Base-by-base conservation (phyloP, 148 eudicot genomes). In the Rhododendron henanense region DNA sequence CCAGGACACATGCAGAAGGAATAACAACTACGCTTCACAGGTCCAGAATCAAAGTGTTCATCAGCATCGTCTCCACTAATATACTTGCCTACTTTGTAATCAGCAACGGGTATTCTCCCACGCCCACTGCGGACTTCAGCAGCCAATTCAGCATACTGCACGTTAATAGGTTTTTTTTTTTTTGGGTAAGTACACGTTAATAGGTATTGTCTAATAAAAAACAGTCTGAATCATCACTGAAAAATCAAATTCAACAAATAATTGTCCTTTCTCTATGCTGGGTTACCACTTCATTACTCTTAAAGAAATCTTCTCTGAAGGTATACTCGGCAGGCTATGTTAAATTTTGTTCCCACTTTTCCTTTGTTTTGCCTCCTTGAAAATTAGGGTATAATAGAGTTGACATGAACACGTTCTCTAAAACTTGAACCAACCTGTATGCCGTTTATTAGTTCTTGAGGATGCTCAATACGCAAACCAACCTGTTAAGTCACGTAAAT, bases 1-100 rank as follows among this genome's bases (percentile, higher is more conserved):
- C 99, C 99, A 71, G 99, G 99, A 87, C 99, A 97, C 99, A 97
- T 97, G 94, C 99, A 97, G 84, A 97, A 97, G 39, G 99, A 97
- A 89, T 97, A 97, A 86, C 99, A 97, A 81, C 98, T 92, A 75
- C 95, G 94, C 67, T 83, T 87, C 19, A 75, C 69, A 82, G 92
- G 71, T 45, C 79, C 90, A 50, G 87, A 39, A 87, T 78, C 67
- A 47, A 82, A 84, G 23, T 87, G 48, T 81, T 83, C 67, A 85
- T 86, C 85, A 21, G 79, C 81, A 78, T 84, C 85, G 35, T 90
- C 90, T 84, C 80, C 89, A 85, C 85, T 88, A 65, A 94, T 85
- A 86, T 93, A 94, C 45, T 90, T 92, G 55, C 94, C 93, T 86
- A 97, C 92, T 90, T 95, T 96, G 91, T 95, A 97, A 90, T 97